Percentiles rank a stretch among this genome's conserved stretches.
These are phyloP conservation scores for Didymella sp. DNA, from an alignment of 2,329 filamentous ascomycete genomes.

Conservation along the genomic window DNA sequence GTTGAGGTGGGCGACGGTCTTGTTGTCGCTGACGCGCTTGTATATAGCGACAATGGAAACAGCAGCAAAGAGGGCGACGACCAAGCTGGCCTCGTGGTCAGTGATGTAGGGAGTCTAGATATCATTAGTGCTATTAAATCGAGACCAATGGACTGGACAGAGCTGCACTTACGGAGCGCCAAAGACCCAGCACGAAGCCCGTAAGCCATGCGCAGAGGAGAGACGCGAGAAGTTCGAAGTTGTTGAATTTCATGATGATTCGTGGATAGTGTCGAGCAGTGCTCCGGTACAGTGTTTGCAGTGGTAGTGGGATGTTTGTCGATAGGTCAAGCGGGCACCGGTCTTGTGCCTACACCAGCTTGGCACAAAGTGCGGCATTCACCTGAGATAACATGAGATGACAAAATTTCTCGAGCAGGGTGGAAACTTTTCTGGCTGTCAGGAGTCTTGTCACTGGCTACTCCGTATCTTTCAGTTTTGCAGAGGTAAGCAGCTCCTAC, in stretches of 20 bases:
- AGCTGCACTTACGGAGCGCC: neutral
- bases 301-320: constrained; percentile 1
- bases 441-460: neutral
- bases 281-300: neutral
- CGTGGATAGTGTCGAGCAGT: neutral
- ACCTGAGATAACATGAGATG: neutral
- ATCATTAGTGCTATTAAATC: neutral
- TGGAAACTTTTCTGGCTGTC: neutral
- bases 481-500: neutral
- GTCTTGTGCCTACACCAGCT: neutral
- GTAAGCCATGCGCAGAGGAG: neutral
- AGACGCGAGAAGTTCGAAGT: neutral
- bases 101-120: neutral
- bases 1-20: constrained; percentile 11
- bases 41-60: constrained; percentile 5
- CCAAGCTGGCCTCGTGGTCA: neutral
- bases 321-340: neutral
- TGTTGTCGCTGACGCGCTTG: neutral
- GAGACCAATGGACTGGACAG: neutral
- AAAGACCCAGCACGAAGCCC: constrained; percentile 1
- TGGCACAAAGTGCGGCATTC: neutral
- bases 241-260: neutral
- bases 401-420: no score
- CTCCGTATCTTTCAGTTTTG: neutral
- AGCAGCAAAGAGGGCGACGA: constrained; percentile 14